phyloP scores from a whole-genome alignment of 2,329 filamentous ascomycete species.

The Leptographium radiaticola region DNA sequence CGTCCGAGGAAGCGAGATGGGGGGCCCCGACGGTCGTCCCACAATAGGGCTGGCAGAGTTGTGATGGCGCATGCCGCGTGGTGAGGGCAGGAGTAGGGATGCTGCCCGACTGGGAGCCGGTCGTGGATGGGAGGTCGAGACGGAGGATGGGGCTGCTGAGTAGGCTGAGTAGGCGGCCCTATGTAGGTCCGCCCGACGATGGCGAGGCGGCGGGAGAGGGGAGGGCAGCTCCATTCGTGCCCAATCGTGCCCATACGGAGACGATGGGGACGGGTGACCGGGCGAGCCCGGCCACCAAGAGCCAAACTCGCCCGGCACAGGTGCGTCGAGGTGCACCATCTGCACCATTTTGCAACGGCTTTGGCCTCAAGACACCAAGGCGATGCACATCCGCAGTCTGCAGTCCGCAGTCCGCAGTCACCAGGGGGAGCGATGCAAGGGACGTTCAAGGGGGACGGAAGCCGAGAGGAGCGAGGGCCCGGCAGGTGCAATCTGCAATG shows the following conservation, averaged over 20 bases:
- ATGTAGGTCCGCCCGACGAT: conserved; percentile 16
- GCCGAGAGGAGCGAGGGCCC: neutral
- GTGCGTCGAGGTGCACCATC: conserved; percentile 19
- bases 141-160: conserved; percentile 6
- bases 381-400: conserved; percentile 9
- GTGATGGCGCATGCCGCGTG: conserved; percentile 17
- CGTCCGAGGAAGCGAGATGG: conserved; percentile 8
- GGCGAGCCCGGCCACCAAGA: conserved; percentile 14
- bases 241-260: conserved; percentile 18
- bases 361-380: conserved; percentile 13
- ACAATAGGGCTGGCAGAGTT: conserved; percentile 17
- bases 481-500: neutral
- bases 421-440: neutral
- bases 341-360: conserved; percentile 20
- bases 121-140: conserved; percentile 5
- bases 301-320: conserved; percentile 14
- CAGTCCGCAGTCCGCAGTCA: neutral
- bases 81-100: conserved; percentile 12
- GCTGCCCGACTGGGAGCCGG: conserved; percentile 9
- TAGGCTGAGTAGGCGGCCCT: conserved; percentile 12
- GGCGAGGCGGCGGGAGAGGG: conserved; percentile 17
- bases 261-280: conserved; percentile 11
- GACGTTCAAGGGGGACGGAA: neutral
- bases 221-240: conserved; percentile 12
- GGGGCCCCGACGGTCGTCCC: conserved; percentile 11